Percentiles rank a stretch among this genome's conserved stretches.
These are phyloP conservation scores for Amanita jacksonii DNA, from an alignment of 768 basidiomycete species.

Conservation along the genomic window DNA sequence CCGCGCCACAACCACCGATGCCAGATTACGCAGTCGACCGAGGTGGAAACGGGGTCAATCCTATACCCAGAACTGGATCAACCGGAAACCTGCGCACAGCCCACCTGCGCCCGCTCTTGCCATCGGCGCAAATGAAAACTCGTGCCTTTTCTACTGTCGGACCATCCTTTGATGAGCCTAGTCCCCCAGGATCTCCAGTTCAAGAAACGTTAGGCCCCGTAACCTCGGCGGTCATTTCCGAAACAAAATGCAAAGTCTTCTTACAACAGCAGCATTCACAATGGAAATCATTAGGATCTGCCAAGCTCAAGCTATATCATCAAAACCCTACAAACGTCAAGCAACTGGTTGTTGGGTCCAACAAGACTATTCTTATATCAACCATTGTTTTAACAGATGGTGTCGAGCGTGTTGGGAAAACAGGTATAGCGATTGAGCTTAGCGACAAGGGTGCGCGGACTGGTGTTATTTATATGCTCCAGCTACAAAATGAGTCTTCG, in stretches of 20 bases:
- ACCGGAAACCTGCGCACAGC: constrained; percentile 30
- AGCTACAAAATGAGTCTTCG: constrained; percentile 80
- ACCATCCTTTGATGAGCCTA: constrained; percentile 54
- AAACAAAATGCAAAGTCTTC: constrained; percentile 99
- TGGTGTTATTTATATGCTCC: constrained; percentile 96
- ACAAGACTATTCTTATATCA: constrained; percentile 75
- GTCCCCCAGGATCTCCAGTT: constrained; percentile 79
- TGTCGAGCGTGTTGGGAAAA: constrained; percentile 97
- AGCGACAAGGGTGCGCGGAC: constrained; percentile 88
- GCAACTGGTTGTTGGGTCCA: constrained; percentile 90
- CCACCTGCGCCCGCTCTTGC: constrained; percentile 45
- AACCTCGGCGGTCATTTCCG: constrained; percentile 68
- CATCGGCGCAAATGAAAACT: constrained; percentile 49
- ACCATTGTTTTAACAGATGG: constrained; percentile 95
- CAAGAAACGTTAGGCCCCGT: constrained; percentile 36
- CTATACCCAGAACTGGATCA: constrained; percentile 29
- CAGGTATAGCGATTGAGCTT: constrained; percentile 92
- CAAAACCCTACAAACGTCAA: constrained; percentile 85
- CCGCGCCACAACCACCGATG: constrained; percentile 28
- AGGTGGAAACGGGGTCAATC: constrained; percentile 18
- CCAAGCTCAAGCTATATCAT: constrained; percentile 78
- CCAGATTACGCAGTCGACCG: constrained; percentile 32
- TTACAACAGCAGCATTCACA: constrained; percentile 92
- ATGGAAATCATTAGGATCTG: constrained; percentile 92
- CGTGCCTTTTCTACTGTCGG: constrained; percentile 42